Percentiles rank a stretch among this genome's conserved stretches.
These are phyloP conservation scores for Cercospora citrullina DNA, from an alignment of 2,329 filamentous ascomycete genomes.

Conservation along the genomic window DNA sequence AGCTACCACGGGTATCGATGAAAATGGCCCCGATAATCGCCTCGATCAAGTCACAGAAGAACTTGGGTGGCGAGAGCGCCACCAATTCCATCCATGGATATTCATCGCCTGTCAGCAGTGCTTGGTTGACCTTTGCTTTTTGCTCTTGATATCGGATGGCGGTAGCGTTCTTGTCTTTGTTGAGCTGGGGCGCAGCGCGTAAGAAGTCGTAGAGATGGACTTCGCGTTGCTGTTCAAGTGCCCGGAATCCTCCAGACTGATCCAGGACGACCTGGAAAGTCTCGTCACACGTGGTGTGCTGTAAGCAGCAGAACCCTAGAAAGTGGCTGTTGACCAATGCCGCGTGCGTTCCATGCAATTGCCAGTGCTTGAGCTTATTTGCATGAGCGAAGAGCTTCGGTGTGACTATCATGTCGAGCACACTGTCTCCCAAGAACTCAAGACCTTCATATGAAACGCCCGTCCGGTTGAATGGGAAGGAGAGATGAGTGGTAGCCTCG, in stretches of 20 bases:
- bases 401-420: conserved; percentile 78
- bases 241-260: conserved; percentile 15
- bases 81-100: conserved; percentile 80
- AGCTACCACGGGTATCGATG: conserved; percentile 68
- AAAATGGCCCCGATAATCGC: conserved; percentile 78
- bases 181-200: conserved; percentile 46
- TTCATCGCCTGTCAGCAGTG: conserved; percentile 51
- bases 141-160: conserved; percentile 51
- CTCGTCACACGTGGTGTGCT: conserved; percentile 47
- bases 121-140: conserved; percentile 51
- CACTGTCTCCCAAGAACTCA: conserved; percentile 83
- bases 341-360: conserved; percentile 76
- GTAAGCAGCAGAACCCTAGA: conserved; percentile 73
- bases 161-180: conserved; percentile 48
- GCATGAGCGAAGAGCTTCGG: conserved; percentile 58
- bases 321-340: conserved; percentile 79
- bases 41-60: conserved; percentile 82
- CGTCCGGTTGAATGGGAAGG: conserved; percentile 36
- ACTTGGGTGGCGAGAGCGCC: conserved; percentile 68
- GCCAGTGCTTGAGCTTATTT: conserved; percentile 50
- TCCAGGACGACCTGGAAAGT: conserved; percentile 28
- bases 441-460: conserved; percentile 69
- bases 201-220: conserved; percentile 37
- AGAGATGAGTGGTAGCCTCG: conserved; percentile 76
- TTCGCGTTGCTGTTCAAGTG: neutral